phyloP scores from a whole-genome alignment of 176 grass and related monocot genomes.

The Dactylis glomerata region DNA sequence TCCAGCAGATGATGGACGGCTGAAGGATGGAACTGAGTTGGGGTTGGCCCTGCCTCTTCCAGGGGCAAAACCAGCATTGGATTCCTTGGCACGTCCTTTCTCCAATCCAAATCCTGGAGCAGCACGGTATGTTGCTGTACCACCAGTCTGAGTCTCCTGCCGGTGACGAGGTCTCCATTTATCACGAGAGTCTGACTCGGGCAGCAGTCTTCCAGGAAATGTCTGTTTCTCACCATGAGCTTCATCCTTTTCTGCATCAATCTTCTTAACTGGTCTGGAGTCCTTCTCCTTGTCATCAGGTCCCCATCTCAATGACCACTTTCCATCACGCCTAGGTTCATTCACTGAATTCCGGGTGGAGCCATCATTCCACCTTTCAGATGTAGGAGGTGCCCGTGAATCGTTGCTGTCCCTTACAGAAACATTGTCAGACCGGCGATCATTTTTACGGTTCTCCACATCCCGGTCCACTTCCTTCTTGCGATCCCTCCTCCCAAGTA shows the following conservation, averaged over 20 bases:
- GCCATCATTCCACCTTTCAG: constrained; percentile 62
- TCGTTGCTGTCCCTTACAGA: constrained; percentile 61
- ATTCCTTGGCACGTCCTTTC: constrained; percentile 60
- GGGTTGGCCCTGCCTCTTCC: constrained; percentile 83
- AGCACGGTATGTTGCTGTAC: constrained; percentile 56
- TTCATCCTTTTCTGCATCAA: constrained; percentile 64
- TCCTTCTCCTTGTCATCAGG: constrained; percentile 95
- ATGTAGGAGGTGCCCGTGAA: constrained; percentile 39
- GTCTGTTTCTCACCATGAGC: constrained; percentile 55
- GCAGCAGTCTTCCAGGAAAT: constrained; percentile 54
- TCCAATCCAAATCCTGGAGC: constrained; percentile 92
- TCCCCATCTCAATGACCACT: constrained; percentile 98
- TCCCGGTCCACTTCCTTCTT: constrained; percentile 84
- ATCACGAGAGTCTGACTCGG: constrained; percentile 91
- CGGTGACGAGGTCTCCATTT: constrained; percentile 99
- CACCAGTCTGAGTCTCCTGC: constrained; percentile 59
- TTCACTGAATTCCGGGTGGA: constrained; percentile 45
- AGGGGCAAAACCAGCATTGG: constrained; percentile 76
- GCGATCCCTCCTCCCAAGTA: constrained; percentile 74
- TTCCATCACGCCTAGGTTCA: constrained; percentile 64
- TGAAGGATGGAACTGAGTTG: constrained; percentile 37
- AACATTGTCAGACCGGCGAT: constrained; percentile 64
- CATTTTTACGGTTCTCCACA: constrained; percentile 58
- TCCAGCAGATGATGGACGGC: constrained; percentile 38
- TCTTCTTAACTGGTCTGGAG: constrained; percentile 65